Evolutionary conservation across 441 rosid genomes (phyloP).

Genomic region (Capsella rubella): DNA sequence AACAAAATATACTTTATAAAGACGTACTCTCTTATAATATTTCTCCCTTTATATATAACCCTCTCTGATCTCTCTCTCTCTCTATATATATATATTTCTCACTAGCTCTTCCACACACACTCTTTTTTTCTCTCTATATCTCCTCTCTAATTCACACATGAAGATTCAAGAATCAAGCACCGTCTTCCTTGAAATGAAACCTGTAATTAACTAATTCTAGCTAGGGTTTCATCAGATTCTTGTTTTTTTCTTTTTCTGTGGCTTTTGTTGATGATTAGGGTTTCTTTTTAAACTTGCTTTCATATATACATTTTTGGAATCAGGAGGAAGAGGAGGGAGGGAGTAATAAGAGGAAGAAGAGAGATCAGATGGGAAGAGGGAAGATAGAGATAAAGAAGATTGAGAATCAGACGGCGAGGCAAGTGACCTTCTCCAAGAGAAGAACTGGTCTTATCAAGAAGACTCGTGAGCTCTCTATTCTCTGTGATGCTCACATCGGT

Average conservation of each 20-base stretch:
- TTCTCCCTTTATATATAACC: neutral
- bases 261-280: slow-evolving; percentile 11
- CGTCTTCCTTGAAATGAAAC: slow-evolving; percentile 33
- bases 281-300: slow-evolving; percentile 15
- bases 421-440: slow-evolving; percentile 48
- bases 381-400: slow-evolving; percentile 46
- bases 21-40: neutral
- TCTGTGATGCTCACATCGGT: slow-evolving; percentile 47
- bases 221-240: slow-evolving; percentile 36
- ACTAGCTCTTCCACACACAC: slow-evolving; percentile 8
- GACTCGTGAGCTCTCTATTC: slow-evolving; percentile 45
- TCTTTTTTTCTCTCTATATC: neutral
- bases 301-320: slow-evolving; percentile 21
- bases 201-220: slow-evolving; percentile 36
- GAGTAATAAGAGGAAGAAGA: slow-evolving; percentile 40
- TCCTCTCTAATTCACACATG: slow-evolving; percentile 19
- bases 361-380: slow-evolving; percentile 48
- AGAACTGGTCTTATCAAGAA: slow-evolving; percentile 48
- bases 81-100: slow-evolving; percentile 11
- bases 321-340: slow-evolving; percentile 41
- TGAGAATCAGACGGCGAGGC: slow-evolving; percentile 44
- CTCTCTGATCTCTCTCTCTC: neutral
- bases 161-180: slow-evolving; percentile 34
- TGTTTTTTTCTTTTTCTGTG: neutral
- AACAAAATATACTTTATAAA: slow-evolving; percentile 20